Evolutionary conservation across 257 asterid species (phyloP).

Genomic region (Solanum bulbocastanum): DNA sequence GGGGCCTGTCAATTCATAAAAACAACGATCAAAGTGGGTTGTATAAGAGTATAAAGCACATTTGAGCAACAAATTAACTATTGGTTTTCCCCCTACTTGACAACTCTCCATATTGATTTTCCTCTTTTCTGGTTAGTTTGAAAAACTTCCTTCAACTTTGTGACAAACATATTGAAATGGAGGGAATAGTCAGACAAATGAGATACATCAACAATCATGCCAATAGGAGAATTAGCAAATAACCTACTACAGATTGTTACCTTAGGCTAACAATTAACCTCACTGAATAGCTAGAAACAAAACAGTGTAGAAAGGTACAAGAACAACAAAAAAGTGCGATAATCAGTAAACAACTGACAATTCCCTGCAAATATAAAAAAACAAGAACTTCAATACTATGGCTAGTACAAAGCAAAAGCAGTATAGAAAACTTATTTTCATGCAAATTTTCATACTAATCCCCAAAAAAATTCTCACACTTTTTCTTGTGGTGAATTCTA

Average conservation of each 20-base stretch:
- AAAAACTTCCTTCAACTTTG: background rate
- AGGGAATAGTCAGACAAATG: no score
- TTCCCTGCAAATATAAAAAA: no score
- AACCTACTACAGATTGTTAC: background rate
- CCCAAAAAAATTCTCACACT: no score
- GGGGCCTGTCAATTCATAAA: conserved; percentile 31
- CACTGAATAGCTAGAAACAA: background rate
- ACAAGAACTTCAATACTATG: background rate
- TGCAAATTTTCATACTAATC: no score
- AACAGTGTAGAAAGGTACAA: background rate
- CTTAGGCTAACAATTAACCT: background rate
- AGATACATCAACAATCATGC: background rate
- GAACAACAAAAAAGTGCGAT: background rate
- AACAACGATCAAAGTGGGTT: background rate
- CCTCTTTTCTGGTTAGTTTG: background rate
- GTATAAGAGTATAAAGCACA: background rate
- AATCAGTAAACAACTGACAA: background rate
- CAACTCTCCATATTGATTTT: background rate
- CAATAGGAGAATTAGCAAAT: background rate
- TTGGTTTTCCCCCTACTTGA: background rate
- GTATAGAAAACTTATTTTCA: no score
- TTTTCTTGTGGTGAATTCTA: background rate
- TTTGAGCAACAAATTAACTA: background rate
- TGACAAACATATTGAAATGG: no score
- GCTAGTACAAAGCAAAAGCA: background rate